A percentile compares a stretch with the other conserved stretches of the same genome.
phyloP scores from a whole-genome alignment of 257 asterid genomes.

The Fraxinus excelsior region DNA sequence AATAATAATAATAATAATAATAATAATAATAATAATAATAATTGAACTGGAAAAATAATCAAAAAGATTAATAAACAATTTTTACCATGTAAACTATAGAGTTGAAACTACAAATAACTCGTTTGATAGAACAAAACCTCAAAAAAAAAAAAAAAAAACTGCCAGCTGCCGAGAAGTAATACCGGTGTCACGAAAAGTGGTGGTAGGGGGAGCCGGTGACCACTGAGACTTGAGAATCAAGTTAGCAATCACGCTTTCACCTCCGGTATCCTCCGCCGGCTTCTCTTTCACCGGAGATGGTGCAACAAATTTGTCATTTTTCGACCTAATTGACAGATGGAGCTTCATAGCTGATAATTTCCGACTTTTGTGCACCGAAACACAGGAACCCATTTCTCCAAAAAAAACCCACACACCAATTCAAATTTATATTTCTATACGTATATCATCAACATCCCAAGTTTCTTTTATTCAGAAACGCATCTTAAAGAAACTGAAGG shows the following conservation, averaged over 20 bases:
- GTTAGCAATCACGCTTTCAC: slow-evolving; percentile 19
- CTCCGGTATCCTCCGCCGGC: slow-evolving; percentile 19
- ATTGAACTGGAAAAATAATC: background rate
- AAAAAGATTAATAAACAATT: background rate
- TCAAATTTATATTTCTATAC: background rate
- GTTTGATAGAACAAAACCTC: background rate
- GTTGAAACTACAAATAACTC: background rate
- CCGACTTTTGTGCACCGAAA: slow-evolving; percentile 11
- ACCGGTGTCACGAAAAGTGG: slow-evolving; percentile 34
- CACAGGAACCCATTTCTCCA: slow-evolving; percentile 19
- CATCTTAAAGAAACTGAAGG: slow-evolving; percentile 23
- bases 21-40: background rate
- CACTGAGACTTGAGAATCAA: slow-evolving; percentile 37
- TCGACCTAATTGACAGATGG: slow-evolving; percentile 43
- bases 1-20: background rate
- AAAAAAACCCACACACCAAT: background rate
- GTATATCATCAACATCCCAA: slow-evolving; percentile 5
- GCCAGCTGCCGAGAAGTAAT: background rate
- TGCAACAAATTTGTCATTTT: slow-evolving; percentile 41
- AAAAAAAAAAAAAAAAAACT: background rate
- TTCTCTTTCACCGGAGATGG: slow-evolving; percentile 61
- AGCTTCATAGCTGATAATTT: slow-evolving; percentile 39
- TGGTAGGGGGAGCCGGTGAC: slow-evolving; percentile 25
- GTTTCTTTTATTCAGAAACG: background rate
- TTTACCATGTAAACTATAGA: background rate